Evolutionary conservation across 768 basidiomycete genomes (phyloP).

Genomic region (Panus rudis): DNA sequence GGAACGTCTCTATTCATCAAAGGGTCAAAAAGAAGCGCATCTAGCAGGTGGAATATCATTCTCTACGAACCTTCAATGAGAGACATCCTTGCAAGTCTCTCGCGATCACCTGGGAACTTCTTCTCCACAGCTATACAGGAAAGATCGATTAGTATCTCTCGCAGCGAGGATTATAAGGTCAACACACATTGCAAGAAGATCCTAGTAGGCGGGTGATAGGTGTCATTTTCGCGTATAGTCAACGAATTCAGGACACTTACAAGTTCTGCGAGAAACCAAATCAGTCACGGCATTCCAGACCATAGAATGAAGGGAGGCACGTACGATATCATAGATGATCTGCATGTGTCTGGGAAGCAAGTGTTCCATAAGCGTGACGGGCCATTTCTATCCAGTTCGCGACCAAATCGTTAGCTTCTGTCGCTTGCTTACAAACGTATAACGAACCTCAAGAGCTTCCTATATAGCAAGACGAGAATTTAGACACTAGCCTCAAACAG

Average conservation of each 20-base stretch:
- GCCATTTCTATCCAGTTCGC: constrained; percentile 62
- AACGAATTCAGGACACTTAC: constrained; percentile 24
- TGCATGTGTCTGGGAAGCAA: constrained; percentile 87
- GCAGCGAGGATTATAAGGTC: background rate
- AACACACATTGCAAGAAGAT: constrained; percentile 63
- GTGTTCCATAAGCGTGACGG: constrained; percentile 78
- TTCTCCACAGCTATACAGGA: constrained; percentile 70
- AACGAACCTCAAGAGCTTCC: constrained; percentile 60
- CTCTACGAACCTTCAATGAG: constrained; percentile 69
- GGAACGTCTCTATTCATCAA: constrained; percentile 58
- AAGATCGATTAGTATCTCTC: background rate
- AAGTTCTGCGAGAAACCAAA: constrained; percentile 33
- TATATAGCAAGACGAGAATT: constrained; percentile 20
- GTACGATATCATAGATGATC: constrained; percentile 85
- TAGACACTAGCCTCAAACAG: background rate
- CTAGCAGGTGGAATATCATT: background rate
- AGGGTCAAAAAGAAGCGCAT: background rate
- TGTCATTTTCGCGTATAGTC: background rate
- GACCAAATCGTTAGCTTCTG: background rate
- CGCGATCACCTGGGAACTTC: constrained; percentile 84
- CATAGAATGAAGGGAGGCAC: constrained; percentile 21
- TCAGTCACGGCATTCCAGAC: background rate
- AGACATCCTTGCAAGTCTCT: constrained; percentile 77
- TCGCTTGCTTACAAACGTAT: background rate
- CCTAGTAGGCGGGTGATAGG: constrained; percentile 23